Percentiles rank a stretch among this genome's conserved stretches.
Conservation (phyloP, 2,329 filamentous ascomycete genomes). For the Xylariaceae sp. region DNA sequence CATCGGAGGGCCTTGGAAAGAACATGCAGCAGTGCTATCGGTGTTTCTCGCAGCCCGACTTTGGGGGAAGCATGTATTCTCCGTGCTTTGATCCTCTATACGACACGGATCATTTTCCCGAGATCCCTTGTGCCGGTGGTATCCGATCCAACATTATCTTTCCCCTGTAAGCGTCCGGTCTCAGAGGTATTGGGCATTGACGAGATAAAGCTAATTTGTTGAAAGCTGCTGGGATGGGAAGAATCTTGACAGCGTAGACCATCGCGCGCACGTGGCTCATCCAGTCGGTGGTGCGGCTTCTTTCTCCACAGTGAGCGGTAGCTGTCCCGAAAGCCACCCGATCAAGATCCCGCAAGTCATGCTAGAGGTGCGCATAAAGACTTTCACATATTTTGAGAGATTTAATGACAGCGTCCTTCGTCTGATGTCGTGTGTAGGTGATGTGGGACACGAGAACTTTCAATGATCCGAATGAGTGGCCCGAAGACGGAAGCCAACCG, state of each 20-base stretch:
- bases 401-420: neutral
- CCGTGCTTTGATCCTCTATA: conserved; percentile 39
- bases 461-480: conserved; percentile 15
- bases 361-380: conserved; percentile 6
- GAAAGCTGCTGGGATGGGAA: conserved; percentile 49
- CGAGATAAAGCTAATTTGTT: neutral
- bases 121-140: conserved; percentile 12
- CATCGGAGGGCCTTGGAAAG: conserved; percentile 22
- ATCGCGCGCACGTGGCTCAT: conserved; percentile 28
- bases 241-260: conserved; percentile 43
- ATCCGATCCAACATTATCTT: conserved; percentile 16
- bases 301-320: conserved; percentile 10
- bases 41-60: conserved; percentile 36
- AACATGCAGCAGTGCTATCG: conserved; percentile 36
- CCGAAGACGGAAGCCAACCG: conserved; percentile 18
- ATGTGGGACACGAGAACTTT: conserved; percentile 19
- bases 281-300: conserved; percentile 9
- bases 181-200: neutral
- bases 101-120: conserved; percentile 37
- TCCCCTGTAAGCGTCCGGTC: conserved; percentile 13
- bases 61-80: conserved; percentile 37
- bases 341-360: conserved; percentile 17
- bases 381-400: neutral
- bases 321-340: conserved; percentile 14
- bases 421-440: too few relatives aligned